Base-by-base conservation (phyloP, 352 stramenopile genomes). In the Phytophthora multivora region DNA sequence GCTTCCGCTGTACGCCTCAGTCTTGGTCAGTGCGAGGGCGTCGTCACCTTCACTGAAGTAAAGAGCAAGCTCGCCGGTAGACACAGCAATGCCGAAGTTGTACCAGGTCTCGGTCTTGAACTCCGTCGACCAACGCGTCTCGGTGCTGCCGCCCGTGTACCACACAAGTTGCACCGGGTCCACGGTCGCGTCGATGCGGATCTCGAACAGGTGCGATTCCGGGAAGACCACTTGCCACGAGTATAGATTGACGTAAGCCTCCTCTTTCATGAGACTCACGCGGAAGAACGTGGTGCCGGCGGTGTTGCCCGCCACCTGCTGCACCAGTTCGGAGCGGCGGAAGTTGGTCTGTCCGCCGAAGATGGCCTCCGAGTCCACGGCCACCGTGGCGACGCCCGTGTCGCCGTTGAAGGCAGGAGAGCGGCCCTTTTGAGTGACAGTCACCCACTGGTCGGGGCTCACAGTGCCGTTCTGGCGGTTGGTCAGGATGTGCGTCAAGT, bases 401-500 rank as follows among this genome's bases (percentile, higher is more conserved):
- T 90, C 81, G 38, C 61, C 59, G 54, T 89, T 90, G 69, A 73
- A 89, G 41, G 70, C 70, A 10, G 78, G 73, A 35, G 69, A 80
- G 42, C 81, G 81, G 45, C 70, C 81, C 4, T 65, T 64, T 5
- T 64, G 58, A 18, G 68, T 48, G 50, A 90, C 54, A 13, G 75
- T 76, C 5, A 84, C 71, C 66, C 79, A 90, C 59, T 85, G 56
- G 21, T 75, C 66, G 6, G 71, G 75, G 43, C 73, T 59, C 31
- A 63, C 73, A 38, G 59, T 73, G 43, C 55, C 62, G 48, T 71
- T 75, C 59, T 88, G 65, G 45, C 79, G 81, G 68, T 80, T 72
- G 51, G 69, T 89, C 47, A 90, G 63, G 62, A 90, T 90, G 53
- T 90, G 81, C 25, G 74, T 77, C 75, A 80, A 52, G 67, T 80